These are phyloP conservation scores for Trichoderma simmonsii DNA, from an alignment of 2,329 filamentous ascomycete species.

Conservation along the genomic window DNA sequence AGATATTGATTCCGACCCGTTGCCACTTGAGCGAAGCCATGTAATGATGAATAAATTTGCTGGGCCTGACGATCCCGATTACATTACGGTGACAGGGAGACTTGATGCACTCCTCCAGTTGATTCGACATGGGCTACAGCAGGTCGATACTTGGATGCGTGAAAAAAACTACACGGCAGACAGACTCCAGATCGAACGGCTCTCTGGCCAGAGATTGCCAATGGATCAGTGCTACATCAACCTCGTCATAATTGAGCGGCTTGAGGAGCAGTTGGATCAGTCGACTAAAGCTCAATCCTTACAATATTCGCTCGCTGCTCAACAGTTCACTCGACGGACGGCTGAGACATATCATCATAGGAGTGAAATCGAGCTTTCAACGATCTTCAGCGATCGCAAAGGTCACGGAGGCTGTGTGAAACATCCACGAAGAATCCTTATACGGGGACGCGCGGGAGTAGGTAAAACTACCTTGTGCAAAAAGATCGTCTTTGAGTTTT, in stretches of 20 bases:
- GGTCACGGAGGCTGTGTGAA: constrained; percentile 12
- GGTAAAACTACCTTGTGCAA: constrained; percentile 40
- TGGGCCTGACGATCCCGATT: constrained; percentile 20
- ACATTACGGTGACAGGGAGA: constrained; percentile 21
- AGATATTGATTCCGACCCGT: constrained; percentile 25
- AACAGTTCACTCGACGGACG: no score
- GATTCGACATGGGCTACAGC: constrained; percentile 16
- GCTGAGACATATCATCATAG: no score
- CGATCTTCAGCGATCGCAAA: constrained; percentile 29
- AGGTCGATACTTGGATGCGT: constrained; percentile 21
- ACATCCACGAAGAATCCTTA: constrained; percentile 32
- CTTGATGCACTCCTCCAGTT: constrained; percentile 20
- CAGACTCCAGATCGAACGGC: constrained; percentile 32
- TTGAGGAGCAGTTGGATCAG: no score
- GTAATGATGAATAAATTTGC: constrained; percentile 30
- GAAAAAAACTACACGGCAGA: constrained; percentile 24
- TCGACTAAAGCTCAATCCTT: no score
- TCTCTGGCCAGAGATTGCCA: constrained; percentile 32
- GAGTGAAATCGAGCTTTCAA: background rate
- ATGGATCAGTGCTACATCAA: constrained; percentile 42
- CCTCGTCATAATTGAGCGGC: constrained; percentile 21
- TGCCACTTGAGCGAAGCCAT: constrained; percentile 27
- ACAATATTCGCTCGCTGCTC: no score
- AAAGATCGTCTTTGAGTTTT: constrained; percentile 37
- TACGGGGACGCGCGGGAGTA: constrained; percentile 34